Evolutionary conservation across 1,284 basidiomycete genomes (phyloP).

Genomic region (Exobasidium rhododendri): DNA sequence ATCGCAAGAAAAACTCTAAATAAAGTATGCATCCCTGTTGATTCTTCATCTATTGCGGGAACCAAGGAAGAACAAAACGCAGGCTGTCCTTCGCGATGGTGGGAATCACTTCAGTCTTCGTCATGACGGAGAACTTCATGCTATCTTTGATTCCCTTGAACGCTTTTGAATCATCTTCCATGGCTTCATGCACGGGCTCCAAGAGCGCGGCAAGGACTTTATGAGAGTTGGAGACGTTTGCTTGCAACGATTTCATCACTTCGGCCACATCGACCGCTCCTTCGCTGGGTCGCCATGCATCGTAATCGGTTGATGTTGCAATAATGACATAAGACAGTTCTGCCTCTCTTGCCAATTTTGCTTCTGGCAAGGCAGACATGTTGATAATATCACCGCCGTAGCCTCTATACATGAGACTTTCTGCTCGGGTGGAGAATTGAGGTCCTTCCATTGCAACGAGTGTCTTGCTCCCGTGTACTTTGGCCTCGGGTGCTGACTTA

Average conservation of each 20-base stretch:
- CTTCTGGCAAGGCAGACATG: constrained; percentile 92
- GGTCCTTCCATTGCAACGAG: constrained; percentile 98
- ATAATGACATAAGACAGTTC: constrained; percentile 64
- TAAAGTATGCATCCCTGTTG: too few relatives aligned
- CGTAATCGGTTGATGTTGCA: constrained; percentile 58
- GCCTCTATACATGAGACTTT: constrained; percentile 86
- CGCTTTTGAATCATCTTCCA: constrained; percentile 30
- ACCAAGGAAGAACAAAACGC: constrained; percentile 66
- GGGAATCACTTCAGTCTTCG: constrained; percentile 64
- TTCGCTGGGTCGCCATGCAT: constrained; percentile 65
- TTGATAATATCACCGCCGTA: constrained; percentile 69
- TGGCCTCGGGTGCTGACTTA: constrained; percentile 24
- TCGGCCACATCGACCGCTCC: constrained; percentile 82
- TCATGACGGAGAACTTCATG: constrained; percentile 65
- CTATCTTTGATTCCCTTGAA: constrained; percentile 30
- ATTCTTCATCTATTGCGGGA: constrained; percentile 19
- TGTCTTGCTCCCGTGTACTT: constrained; percentile 70
- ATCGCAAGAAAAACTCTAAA: too few relatives aligned
- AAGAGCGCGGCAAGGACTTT: constrained; percentile 68
- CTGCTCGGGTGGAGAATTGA: constrained; percentile 86
- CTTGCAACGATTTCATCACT: constrained; percentile 79
- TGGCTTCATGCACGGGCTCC: constrained; percentile 65
- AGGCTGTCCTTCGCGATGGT: constrained; percentile 71
- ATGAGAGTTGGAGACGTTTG: constrained; percentile 79
- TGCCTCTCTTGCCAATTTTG: constrained; percentile 90